Conservation (phyloP, 2,329 filamentous ascomycete genomes). For the Aspergillus luchuensis region DNA sequence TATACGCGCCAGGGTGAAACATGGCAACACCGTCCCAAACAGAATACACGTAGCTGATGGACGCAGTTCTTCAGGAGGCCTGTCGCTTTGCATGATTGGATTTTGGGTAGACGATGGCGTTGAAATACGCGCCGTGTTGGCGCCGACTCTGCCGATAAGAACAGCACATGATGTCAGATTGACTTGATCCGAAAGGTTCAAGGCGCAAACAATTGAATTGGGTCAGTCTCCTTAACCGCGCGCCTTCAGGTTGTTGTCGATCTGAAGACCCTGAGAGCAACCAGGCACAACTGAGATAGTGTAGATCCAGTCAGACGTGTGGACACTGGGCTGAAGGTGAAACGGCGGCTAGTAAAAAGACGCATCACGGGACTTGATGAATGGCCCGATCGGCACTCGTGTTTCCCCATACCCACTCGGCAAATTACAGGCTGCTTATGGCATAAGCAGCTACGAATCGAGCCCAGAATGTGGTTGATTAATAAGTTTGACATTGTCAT, state of each 20-base stretch:
- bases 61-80: slow-evolving; percentile 3
- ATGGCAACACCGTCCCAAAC: slow-evolving; percentile 17
- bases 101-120: slow-evolving; percentile 1
- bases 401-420: slow-evolving; percentile 1
- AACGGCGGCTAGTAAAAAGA: background rate
- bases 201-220: background rate
- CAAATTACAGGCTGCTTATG: background rate
- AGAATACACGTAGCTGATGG: slow-evolving; percentile 4
- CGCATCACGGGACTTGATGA: background rate
- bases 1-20: slow-evolving; percentile 38
- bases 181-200: slow-evolving; percentile 18
- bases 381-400: background rate
- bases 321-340: background rate
- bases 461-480: background rate
- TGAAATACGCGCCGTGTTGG: slow-evolving; percentile 28
- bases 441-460: background rate
- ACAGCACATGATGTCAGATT: slow-evolving; percentile 20
- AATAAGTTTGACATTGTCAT: slow-evolving; percentile 32
- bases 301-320: background rate
- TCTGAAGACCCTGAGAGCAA: background rate
- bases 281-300: background rate
- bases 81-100: slow-evolving; percentile 19
- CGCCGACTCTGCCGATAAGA: slow-evolving; percentile 21
- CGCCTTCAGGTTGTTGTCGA: background rate
- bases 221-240: background rate